Base-by-base conservation (phyloP, 768 basidiomycete genomes). In the Hortiboletus campestris region DNA sequence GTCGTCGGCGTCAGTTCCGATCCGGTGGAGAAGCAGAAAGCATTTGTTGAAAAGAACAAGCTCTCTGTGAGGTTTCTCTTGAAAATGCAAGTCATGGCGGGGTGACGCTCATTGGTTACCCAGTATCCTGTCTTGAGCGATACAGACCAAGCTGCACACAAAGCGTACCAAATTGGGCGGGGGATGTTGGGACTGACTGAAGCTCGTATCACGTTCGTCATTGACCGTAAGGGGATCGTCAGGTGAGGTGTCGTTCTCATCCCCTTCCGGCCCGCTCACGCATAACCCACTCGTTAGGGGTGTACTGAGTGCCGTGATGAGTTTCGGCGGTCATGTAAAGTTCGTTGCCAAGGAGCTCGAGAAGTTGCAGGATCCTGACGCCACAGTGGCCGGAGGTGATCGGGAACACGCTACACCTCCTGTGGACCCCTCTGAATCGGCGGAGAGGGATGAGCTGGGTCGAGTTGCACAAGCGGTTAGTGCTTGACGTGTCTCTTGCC, bases 71-170 rank as follows among this genome's bases (percentile, higher is more conserved):
- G 79, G 28, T n/a, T 70, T 22, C 19, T 34, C 48, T 10, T 45
- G 22, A 22, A 39, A 12, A 31, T 38, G 32, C 25, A 5, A 29
- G 13, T 45, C 19, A 16, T 5, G 25, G 17, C 1, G 22, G 29
- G 42, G 34, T 47, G 39, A 51, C 17, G 25, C 20, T 44, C 40
- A 35, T 17, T 38, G 7, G 39, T 40, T 29, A 12, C 12, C 11
- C 56, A 89, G 88, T 94, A 88, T 71, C 89, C 90, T 4, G 80
- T 94, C 22, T 72, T 94, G 61, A 90, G 88, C 61, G 92, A 94
- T 61, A 67, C 71, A 19, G 77, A 84, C 13, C 85, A 85, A 39
- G 76, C 78, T 52, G 84, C 80, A 3, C 77, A 84, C 60, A 82
- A 84, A 63, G 76, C 80, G 3, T 94, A 88, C 63, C 72, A 77